Evolutionary conservation across 2,329 filamentous ascomycete species (phyloP).

Genomic region (Fusarium nisikadoi): DNA sequence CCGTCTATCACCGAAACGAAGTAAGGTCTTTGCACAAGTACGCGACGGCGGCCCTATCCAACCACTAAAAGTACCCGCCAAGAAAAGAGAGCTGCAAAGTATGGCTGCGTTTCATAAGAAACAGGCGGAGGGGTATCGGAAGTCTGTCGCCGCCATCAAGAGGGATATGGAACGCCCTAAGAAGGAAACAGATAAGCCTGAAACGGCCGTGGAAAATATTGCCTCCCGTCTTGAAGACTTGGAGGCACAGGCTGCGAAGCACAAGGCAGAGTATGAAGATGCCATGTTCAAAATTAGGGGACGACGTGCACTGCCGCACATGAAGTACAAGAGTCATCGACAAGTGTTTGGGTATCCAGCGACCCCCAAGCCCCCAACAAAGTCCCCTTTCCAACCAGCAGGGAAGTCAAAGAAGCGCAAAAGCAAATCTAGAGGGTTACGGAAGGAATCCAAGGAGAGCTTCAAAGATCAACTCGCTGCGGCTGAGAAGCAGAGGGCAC

Average conservation of each 20-base stretch:
- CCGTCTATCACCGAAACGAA: slow-evolving; percentile 46
- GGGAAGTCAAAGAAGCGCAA: background rate
- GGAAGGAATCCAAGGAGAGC: slow-evolving; percentile 8
- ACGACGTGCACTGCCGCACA: slow-evolving; percentile 38
- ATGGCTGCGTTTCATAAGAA: slow-evolving; percentile 46
- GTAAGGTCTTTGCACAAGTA: slow-evolving; percentile 34
- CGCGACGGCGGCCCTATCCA: slow-evolving; percentile 28
- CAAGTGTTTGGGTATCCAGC: slow-evolving; percentile 44
- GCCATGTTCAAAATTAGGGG: slow-evolving; percentile 48
- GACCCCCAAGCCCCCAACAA: slow-evolving; percentile 26
- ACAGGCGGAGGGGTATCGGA: slow-evolving; percentile 46
- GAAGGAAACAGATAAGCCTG: background rate
- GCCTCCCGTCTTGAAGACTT: slow-evolving; percentile 37
- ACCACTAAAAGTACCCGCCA: slow-evolving; percentile 34
- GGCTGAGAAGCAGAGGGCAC: slow-evolving; percentile 14
- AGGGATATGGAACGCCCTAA: slow-evolving; percentile 20
- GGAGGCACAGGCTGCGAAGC: slow-evolving; percentile 40
- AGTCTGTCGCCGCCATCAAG: slow-evolving; percentile 31
- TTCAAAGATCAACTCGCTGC: slow-evolving; percentile 20
- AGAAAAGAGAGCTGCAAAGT: slow-evolving; percentile 42
- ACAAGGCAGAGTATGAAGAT: slow-evolving; percentile 40
- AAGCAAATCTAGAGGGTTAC: background rate
- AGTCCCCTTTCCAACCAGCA: slow-evolving; percentile 30
- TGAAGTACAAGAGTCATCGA: slow-evolving; percentile 44
- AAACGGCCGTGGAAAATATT: slow-evolving; percentile 6